Percentiles rank a stretch among this genome's conserved stretches.
These are phyloP conservation scores for Mycogone perniciosa DNA, from an alignment of 2,329 filamentous ascomycete genomes.

Conservation along the genomic window DNA sequence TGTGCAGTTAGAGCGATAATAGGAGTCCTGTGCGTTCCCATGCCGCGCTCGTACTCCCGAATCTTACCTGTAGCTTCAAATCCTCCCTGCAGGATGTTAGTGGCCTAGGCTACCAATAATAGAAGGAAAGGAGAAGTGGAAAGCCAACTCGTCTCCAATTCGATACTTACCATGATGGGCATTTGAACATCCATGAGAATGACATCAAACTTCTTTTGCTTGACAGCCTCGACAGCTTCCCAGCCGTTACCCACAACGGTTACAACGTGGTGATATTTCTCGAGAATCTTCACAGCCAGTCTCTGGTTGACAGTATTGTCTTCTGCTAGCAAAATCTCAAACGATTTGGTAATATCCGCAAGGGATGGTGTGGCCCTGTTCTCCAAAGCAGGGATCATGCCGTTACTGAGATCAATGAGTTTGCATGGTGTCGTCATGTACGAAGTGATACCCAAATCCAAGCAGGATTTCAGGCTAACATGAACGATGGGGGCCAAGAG, in stretches of 20 bases:
- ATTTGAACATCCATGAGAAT: conserved; percentile 99
- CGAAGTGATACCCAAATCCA: conserved; percentile 94
- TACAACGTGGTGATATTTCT: conserved; percentile 91
- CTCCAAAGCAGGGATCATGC: conserved; percentile 91
- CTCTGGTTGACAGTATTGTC: conserved; percentile 98
- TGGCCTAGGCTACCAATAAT: conserved; percentile 29
- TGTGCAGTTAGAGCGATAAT: conserved; percentile 97
- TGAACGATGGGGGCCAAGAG: conserved; percentile 83
- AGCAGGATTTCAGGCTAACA: conserved; percentile 84
- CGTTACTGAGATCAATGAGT: conserved; percentile 89
- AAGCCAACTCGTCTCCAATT: not conserved
- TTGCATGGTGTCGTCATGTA: conserved; percentile 98
- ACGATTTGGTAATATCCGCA: conserved; percentile 89
- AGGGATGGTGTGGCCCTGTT: conserved; percentile 86
- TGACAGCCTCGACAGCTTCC: conserved; percentile 87
- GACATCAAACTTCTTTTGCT: conserved; percentile 88
- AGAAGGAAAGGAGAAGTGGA: not conserved
- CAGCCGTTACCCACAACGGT: conserved; percentile 92
- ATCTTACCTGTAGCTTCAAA: conserved; percentile 98
- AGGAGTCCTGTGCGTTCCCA: conserved; percentile 75
- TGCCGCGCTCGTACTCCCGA: conserved; percentile 82
- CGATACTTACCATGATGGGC: conserved; percentile 80
- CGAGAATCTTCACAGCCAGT: conserved; percentile 90
- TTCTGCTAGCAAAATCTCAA: conserved; percentile 91
- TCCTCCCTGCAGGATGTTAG: conserved; percentile 55